Base-by-base conservation (phyloP, 2,329 filamentous ascomycete species). In the Aspergillus caelatus region DNA sequence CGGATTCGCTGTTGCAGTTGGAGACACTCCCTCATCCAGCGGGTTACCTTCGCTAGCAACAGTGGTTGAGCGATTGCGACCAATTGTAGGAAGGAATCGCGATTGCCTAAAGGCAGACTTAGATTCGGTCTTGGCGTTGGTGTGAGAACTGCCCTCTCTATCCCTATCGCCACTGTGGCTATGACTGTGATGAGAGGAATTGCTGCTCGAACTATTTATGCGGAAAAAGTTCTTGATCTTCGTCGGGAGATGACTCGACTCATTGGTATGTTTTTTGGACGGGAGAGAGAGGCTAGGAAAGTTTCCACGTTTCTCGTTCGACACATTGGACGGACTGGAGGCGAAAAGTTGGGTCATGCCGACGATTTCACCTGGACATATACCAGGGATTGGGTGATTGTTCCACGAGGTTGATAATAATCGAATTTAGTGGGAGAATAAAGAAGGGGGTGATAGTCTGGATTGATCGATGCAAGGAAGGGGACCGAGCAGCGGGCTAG, bases 1-100 rank as follows among this genome's bases (percentile, higher is more conserved):
- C 21, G 95, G 95, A 77, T 99, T 99, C 68, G 93, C 94, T 75
- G 94, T 89, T 58, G 94, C 94, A 5, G 93, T 98, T 30, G 95
- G 95, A 74, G 94, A 97, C 73, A 96, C 85, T 65, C 88, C 84
- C 78, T 97, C 94, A 70, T 97, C 94, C 68, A 97, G 85, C 63
- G 90, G 88, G 75, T 97, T 93, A 71, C 94, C 94, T 80, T 97
- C 94, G 80, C 93, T 97, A 70, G 92, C 92, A 62, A 96, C 92
- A 30, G 94, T 98, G 64, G 91, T 90, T 41, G 93, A 96, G 72
- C 94, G 89, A 76, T 94, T 93, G 71, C 94, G 91, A 75, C 91
- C 91, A 75, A 96, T 92, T 71, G 91, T 90, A 65, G 90, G 92
- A 73, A 97, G 91, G 82, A 97, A 96, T 73, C 92, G 89, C 69